Percentiles rank a stretch among this genome's conserved stretches.
Conservation (phyloP, 345 rosid species). For the Boechera retrofracta region DNA sequence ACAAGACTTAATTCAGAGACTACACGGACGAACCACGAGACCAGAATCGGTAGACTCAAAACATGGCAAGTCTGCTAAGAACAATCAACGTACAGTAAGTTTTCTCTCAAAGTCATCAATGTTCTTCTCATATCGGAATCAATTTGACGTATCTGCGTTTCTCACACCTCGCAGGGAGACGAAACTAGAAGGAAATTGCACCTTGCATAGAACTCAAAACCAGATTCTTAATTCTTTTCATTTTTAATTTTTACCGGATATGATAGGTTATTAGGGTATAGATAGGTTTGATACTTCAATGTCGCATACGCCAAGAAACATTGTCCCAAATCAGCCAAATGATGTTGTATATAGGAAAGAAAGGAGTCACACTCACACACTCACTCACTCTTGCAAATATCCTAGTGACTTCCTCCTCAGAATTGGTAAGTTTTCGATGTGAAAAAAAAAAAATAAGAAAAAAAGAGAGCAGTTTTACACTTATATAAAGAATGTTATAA, state of each 20-base stretch:
- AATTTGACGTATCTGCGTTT: slow-evolving; percentile 5
- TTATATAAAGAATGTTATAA: too few species aligned
- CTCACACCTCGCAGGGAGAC: slow-evolving; percentile 33
- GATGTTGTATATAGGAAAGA: slow-evolving; percentile 21
- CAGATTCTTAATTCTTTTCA: slow-evolving; percentile 24
- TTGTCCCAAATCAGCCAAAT: neutral
- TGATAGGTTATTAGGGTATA: slow-evolving; percentile 26
- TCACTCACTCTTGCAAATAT: neutral
- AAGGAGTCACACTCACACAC: neutral
- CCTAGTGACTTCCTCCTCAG: neutral
- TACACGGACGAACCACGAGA: slow-evolving; percentile 41
- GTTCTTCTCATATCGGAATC: slow-evolving; percentile 6
- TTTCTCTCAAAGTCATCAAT: neutral
- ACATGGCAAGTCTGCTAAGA: slow-evolving; percentile 30
- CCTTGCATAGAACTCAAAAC: slow-evolving; percentile 39
- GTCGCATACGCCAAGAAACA: neutral
- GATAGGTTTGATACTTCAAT: neutral
- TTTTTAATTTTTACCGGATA: neutral
- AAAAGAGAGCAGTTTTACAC: neutral
- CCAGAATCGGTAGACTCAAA: slow-evolving; percentile 35
- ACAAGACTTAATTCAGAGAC: slow-evolving; percentile 50
- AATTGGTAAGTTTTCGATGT: neutral
- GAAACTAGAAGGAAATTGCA: slow-evolving; percentile 45
- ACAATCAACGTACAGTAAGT: slow-evolving; percentile 48
- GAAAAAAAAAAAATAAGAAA: neutral